Base-by-base conservation (phyloP, 805 yeast genomes). In the Saccharomycopsis sp. region DNA sequence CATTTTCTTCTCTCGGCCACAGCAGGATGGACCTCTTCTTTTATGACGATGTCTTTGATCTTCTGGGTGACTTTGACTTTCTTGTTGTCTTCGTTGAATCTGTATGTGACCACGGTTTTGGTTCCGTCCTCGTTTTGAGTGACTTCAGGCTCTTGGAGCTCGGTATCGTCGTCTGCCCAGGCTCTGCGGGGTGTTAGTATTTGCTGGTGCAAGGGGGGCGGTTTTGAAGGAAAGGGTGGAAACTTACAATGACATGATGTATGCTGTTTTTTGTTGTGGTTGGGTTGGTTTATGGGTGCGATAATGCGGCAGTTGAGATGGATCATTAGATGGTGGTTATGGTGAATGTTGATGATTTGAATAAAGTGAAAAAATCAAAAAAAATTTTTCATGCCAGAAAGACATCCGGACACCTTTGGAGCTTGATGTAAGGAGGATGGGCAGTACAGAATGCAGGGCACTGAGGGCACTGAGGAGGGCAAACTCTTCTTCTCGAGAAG, bases 1-100 rank as follows among this genome's bases (percentile, higher is more conserved):
- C 97, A 94, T 64, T 82, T 81, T 71, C 85, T 86, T 73, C 98
- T 87, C 58, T 76, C 79, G n/a, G 97, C 97, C 61, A 92, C 89
- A 50, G 80, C 78, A 53, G 88, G 91, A 71, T 89, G 89, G 48
- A 91, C 97, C 62, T 79, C 81, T 71, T 89, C 97, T 67, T 82
- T 85, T 46, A 86, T 89, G 65, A 79, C 81, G 60, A 87, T 82
- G 67, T 86, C 88, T 70, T 80, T 85, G 69, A 94, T 83, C 69
- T 80, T 87, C 71, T 91, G 97, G 51, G 97, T 91, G 55, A 91
- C 82, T 72, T 87, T 89, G 62, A 87, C 89, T 69, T 87, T 91
- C 71, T 89, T 84, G 60, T 96, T 96, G 61, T 85, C 83, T 53
- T 81, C 85, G 66, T 87, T 86, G 63, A 82, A 74, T 68, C 87